Evolutionary conservation across 768 basidiomycete genomes (phyloP), one percentile per base, ranked within the genome.

Genomic region (Kwoniella europaea): DNA sequence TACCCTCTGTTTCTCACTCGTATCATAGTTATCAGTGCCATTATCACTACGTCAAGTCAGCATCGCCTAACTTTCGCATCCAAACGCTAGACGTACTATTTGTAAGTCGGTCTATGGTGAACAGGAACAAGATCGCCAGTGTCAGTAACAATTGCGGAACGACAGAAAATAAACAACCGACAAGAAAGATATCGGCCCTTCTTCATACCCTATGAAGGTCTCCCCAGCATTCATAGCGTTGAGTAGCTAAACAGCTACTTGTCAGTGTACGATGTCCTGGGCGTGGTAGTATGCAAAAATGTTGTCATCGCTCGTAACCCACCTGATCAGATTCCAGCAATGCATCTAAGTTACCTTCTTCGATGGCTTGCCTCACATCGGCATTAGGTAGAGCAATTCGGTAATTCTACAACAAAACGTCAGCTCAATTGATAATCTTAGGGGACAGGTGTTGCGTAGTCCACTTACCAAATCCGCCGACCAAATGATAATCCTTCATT

Each of bases 1-100:
- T 79, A 97, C 91, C 27, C 97, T 88, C 88, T 90, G 89, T 86
- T 98, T 99, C 84, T 98, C 97, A 80, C 93, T 92, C 15, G 93
- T 91, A 82, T 99, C 97, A 81, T 98, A 99, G 59, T 87, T 86
- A 72, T 97, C 91, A 10, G 94, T 82, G 1, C 84, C 84, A 59
- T 83, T 82, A 70, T 85, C 85, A 70, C 82, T 84, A 50, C 53
- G 64, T 15, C n/a, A 20, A 3, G 62, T 74, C 62, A 77, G 72
- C 41, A 22, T 7, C 43, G 1, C 15, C 18, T 10, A 22, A 43
- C 13, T 10, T n/a, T 10, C 22, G 44, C 9, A 35, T 15, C 42
- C 9, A 44, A 12, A 12, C 2, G 22, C 16, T 7, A 29, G 46
- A 88, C 6, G 90, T 35, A 82, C 80, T 95, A 98, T 73, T 93